These are phyloP conservation scores for Amanita exitialis DNA, from an alignment of 768 basidiomycete genomes.

Conservation along the genomic window DNA sequence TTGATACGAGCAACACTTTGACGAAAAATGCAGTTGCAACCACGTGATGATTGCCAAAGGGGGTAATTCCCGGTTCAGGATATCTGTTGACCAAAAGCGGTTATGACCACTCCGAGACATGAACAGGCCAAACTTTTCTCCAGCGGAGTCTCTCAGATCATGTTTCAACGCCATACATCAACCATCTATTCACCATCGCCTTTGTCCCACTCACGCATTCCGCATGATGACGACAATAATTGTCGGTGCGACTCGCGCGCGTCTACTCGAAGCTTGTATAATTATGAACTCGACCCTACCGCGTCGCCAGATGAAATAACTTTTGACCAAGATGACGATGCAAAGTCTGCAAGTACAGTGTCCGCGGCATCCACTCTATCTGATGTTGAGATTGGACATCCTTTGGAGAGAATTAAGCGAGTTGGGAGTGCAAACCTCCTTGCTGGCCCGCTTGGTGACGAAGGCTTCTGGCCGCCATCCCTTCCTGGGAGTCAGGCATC, in stretches of 20 bases:
- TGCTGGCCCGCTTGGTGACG: slow-evolving; percentile 3
- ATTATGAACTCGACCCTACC: not conserved
- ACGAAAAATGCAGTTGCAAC: not conserved
- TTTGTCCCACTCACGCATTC: not conserved
- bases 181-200: not conserved
- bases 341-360: slow-evolving; percentile 13
- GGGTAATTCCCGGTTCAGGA: not conserved
- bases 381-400: slow-evolving; percentile 21
- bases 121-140: not conserved
- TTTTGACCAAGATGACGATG: too few relatives aligned
- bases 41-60: not conserved
- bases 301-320: not conserved
- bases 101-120: not conserved
- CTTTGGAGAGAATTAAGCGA: slow-evolving; percentile 24
- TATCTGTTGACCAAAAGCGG: slow-evolving; percentile 1
- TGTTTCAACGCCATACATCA: not conserved
- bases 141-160: not conserved
- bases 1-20: not conserved
- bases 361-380: slow-evolving; percentile 24
- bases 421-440: slow-evolving; percentile 13
- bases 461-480: slow-evolving; percentile 12
- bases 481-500: slow-evolving; percentile 8
- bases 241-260: slow-evolving; percentile 3
- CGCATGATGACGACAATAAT: slow-evolving; percentile 3
- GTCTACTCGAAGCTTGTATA: not conserved